phyloP scores from a whole-genome alignment of 305 asterid genomes.

The Ajuga reptans region DNA sequence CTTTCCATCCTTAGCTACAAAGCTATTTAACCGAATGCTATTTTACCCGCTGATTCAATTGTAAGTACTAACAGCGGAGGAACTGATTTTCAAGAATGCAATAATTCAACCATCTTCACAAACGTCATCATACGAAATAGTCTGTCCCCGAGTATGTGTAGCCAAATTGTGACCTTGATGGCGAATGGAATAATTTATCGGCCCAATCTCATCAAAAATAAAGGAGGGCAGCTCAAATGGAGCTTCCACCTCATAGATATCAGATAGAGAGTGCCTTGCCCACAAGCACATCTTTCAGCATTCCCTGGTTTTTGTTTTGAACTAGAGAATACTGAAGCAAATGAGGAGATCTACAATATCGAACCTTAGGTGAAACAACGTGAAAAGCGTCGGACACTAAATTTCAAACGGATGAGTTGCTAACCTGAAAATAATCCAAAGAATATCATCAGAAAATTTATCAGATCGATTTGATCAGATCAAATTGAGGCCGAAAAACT shows the following conservation, averaged over 20 bases:
- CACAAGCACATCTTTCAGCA: constrained; percentile 76
- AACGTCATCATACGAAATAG: constrained; percentile 29
- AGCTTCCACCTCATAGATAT: constrained; percentile 27
- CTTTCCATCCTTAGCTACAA: constrained; percentile 34
- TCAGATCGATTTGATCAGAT: neutral
- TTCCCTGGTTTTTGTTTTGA: constrained; percentile 46
- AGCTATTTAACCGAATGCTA: constrained; percentile 4
- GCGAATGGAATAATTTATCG: constrained; percentile 2
- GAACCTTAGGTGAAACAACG: constrained; percentile 2
- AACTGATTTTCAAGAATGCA: constrained; percentile 2
- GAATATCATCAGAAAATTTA: constrained; percentile 7
- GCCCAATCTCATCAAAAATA: constrained; percentile 43
- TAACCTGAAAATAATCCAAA: constrained; percentile 26
- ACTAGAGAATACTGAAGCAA: constrained; percentile 26
- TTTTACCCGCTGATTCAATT: neutral
- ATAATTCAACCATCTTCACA: constrained; percentile 54
- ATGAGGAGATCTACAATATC: neutral
- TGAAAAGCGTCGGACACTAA: neutral
- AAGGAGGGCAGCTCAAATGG: constrained; percentile 34
- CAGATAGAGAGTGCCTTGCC: constrained; percentile 35
- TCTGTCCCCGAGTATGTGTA: constrained; percentile 17
- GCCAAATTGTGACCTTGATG: constrained; percentile 14
- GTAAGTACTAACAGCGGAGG: neutral
- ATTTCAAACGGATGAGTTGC: neutral
- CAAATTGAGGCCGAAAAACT: neutral